Percentiles rank a stretch among this genome's conserved stretches.
These are phyloP conservation scores for Basipetospora sp. DNA, from an alignment of 2,329 filamentous ascomycete species.

Conservation along the genomic window DNA sequence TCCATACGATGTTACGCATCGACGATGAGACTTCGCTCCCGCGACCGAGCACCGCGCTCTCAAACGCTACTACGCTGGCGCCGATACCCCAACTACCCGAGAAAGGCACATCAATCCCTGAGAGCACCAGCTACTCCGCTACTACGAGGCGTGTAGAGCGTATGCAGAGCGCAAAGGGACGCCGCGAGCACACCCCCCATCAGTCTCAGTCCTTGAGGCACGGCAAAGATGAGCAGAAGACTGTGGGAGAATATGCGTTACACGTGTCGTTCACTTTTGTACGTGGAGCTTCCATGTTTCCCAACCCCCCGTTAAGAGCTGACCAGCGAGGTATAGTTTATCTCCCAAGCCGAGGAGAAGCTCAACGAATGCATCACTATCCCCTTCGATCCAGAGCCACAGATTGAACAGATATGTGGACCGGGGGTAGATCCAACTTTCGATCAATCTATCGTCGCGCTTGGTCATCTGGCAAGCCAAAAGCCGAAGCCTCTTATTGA, in stretches of 20 bases:
- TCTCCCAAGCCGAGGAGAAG: conserved; percentile 91
- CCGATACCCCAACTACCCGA: conserved; percentile 22
- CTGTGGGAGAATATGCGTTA: conserved; percentile 92
- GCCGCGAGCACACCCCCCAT: conserved; percentile 59
- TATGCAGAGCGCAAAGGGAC: conserved; percentile 47
- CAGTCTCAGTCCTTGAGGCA: conserved; percentile 62
- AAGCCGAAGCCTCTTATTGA: conserved; percentile 93
- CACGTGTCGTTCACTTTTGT: conserved; percentile 91
- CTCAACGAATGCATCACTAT: conserved; percentile 75
- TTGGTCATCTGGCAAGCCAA: conserved; percentile 85
- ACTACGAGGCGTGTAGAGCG: conserved; percentile 42
- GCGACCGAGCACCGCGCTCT: conserved; percentile 20
- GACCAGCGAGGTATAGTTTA: conserved; percentile 45
- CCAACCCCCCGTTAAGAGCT: not conserved
- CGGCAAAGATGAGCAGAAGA: conserved; percentile 65
- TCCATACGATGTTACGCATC: conserved; percentile 2
- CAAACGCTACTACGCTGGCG: conserved; percentile 13
- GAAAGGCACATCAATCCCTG: conserved; percentile 31
- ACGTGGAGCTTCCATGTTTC: conserved; percentile 21
- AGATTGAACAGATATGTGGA: conserved; percentile 80
- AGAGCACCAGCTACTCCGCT: conserved; percentile 26
- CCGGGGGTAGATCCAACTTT: conserved; percentile 76
- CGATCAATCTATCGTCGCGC: conserved; percentile 81
- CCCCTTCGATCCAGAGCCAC: conserved; percentile 64
- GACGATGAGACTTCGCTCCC: conserved; percentile 32